phyloP scores from a whole-genome alignment of 2,329 filamentous ascomycete genomes.

The Colletotrichum kahawae region DNA sequence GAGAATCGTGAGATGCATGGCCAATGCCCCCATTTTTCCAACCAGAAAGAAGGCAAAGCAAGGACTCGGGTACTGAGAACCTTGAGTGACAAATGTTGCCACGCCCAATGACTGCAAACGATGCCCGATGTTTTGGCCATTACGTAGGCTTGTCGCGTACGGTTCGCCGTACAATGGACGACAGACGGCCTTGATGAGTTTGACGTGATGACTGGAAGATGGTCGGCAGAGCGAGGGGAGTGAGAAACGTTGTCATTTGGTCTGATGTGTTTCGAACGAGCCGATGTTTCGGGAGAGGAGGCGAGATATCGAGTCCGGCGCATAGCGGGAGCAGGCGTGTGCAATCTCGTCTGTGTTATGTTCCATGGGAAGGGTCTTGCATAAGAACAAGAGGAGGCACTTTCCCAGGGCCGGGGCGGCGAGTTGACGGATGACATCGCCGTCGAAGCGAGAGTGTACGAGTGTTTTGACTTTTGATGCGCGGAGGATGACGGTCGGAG shows the following conservation, averaged over 20 bases:
- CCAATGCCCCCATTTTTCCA: not conserved
- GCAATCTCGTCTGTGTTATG: not conserved
- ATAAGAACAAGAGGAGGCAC: not conserved
- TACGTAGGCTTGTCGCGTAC: not conserved
- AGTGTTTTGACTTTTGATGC: not conserved
- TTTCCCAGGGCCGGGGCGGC: not conserved
- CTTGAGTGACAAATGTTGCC: not conserved
- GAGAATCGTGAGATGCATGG: not conserved
- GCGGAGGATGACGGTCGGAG: not conserved
- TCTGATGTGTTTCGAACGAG: not conserved
- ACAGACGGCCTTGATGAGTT: not conserved
- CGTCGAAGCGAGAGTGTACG: not conserved
- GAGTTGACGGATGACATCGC: not conserved
- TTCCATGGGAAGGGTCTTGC: not conserved
- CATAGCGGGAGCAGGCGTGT: not conserved
- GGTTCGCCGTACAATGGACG: not conserved
- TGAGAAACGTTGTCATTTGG: not conserved
- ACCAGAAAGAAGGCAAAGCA: not conserved
- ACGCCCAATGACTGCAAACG: not conserved
- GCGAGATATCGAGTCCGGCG: not conserved
- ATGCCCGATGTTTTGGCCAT: not conserved
- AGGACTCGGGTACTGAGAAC: not conserved
- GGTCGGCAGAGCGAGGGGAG: not conserved
- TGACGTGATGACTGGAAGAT: not conserved
- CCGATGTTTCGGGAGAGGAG: constrained; percentile 6